These are phyloP conservation scores for Starmera dryadoides DNA, from an alignment of 805 yeast genomes.

Conservation along the genomic window DNA sequence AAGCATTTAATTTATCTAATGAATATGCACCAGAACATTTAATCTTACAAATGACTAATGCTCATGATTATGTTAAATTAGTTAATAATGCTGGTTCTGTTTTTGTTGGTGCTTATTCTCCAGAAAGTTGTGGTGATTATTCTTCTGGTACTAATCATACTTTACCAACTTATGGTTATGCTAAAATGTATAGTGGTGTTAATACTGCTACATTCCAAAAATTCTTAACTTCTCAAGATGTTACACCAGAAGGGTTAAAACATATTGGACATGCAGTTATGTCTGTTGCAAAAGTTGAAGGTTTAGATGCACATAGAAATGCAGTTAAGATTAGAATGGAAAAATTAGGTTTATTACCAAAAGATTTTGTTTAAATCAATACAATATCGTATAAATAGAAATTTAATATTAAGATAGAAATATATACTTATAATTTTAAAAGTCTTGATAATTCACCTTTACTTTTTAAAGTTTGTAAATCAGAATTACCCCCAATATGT, in stretches of 20 bases:
- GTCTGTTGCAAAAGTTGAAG: slow-evolving; percentile 93
- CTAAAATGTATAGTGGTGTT: slow-evolving; percentile 95
- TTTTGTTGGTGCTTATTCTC: slow-evolving; percentile 93
- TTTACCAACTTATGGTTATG: slow-evolving; percentile 96
- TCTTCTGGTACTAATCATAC: slow-evolving; percentile 98
- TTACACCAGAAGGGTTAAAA: slow-evolving; percentile 75
- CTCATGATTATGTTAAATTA: slow-evolving; percentile 58
- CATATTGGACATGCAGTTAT: slow-evolving; percentile 95
- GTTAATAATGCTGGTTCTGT: slow-evolving; percentile 95
- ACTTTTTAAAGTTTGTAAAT: slow-evolving; percentile 64
- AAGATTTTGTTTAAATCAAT: slow-evolving; percentile 19
- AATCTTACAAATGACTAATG: slow-evolving; percentile 82
- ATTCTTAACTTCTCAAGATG: slow-evolving; percentile 89
- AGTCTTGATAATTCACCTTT: slow-evolving; percentile 48
- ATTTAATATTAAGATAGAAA: neutral
- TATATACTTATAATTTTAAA: slow-evolving; percentile 17
- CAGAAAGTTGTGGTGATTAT: slow-evolving; percentile 98
- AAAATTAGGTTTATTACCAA: slow-evolving; percentile 52
- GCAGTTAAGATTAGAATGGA: slow-evolving; percentile 95
- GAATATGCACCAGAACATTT: slow-evolving; percentile 96
- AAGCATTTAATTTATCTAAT: slow-evolving; percentile 85
- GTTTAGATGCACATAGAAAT: slow-evolving; percentile 93
- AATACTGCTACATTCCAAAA: slow-evolving; percentile 95
- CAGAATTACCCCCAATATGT: slow-evolving; percentile 95
- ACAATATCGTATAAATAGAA: neutral